Percentiles rank a stretch among this genome's conserved stretches.
These are phyloP conservation scores for Penicillium chermesinum DNA, from an alignment of 495 filamentous ascomycete species.

Conservation along the genomic window DNA sequence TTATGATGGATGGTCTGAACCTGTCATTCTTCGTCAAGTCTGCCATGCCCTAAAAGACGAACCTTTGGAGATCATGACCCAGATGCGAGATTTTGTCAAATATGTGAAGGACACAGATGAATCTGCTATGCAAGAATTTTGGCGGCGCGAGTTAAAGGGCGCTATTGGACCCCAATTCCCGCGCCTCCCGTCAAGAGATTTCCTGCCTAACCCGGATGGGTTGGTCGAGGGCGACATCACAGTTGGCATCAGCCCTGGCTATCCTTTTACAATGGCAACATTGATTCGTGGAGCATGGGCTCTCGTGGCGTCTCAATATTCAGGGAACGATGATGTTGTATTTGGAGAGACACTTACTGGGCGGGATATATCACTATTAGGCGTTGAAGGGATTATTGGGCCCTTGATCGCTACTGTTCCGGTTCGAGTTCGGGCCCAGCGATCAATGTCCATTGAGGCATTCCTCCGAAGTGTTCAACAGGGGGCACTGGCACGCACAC, in stretches of 20 bases:
- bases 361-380: conserved; percentile 42
- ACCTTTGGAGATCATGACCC: conserved; percentile 14
- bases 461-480: conserved; percentile 48
- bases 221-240: conserved; percentile 48
- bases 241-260: conserved; percentile 30
- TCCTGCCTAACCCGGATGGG: conserved; percentile 49
- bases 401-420: conserved; percentile 64
- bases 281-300: conserved; percentile 61
- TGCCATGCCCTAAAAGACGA: conserved; percentile 30
- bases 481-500: conserved; percentile 46
- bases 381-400: conserved; percentile 45
- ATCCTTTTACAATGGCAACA: conserved; percentile 50
- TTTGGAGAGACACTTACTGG: conserved; percentile 57
- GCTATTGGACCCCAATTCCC: conserved; percentile 56
- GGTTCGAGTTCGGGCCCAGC: conserved; percentile 42
- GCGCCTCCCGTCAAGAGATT: conserved; percentile 47
- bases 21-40: conserved; percentile 51
- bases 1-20: conserved; percentile 65
- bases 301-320: conserved; percentile 50
- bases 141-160: conserved; percentile 43
- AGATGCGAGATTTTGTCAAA: conserved; percentile 42
- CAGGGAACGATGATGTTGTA: conserved; percentile 47
- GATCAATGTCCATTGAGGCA: conserved; percentile 22
- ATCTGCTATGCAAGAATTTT: conserved; percentile 34
- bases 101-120: conserved; percentile 34